Base-by-base conservation (phyloP, 305 asterid genomes). In the Rubia balearica region DNA sequence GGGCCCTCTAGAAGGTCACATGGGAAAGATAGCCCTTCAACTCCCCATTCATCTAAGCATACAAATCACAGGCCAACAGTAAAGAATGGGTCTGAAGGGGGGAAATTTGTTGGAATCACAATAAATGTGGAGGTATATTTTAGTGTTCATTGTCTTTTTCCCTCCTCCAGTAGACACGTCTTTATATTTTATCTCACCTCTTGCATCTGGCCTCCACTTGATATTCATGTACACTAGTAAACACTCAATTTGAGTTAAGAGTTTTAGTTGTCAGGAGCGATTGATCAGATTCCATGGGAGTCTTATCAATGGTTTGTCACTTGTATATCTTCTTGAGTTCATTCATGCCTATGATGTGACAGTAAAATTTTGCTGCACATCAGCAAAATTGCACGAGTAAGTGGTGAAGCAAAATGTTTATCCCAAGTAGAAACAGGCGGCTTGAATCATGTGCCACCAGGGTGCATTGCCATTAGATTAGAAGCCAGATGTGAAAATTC, bases 51-150 rank as follows among this genome's bases (percentile, higher is more conserved):
- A 62, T 75, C 83, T 53, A 78, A 80, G 4, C 83, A 77, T 38
- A 74, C 81, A 76, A 69, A 71, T 67, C 72, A 69, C 72, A 42
- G 45, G 51, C 83, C 74, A 75, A 80, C 83, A 69, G 75, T 68
- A 70, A 74, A 80, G 59, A 67, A 76, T 66, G 49, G 66, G 61
- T 70, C 76, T 14, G 67, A 85, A 73, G 74, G 78, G 70, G 80
- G 82, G 71, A 78, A 61, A 65, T 76, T 76, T 76, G 67, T 66
- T 64, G 82, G 69, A 71, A 70, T 75, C 71, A 74, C 80, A 45
- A 76, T 82, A 75, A 73, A 73, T 75, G 74, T 81, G 63, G 81
- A 86, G 93, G 95, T 86, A 71, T 64, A 71, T 78, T 62, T 61
- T 56, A 65, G 42, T 56, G 56, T 66, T 10, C 11, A 48, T 41